Evolutionary conservation across 108 stramenopile genomes (phyloP), one percentile per base, ranked within the genome.

Genomic region (Cyclotella distinguenda): DNA sequence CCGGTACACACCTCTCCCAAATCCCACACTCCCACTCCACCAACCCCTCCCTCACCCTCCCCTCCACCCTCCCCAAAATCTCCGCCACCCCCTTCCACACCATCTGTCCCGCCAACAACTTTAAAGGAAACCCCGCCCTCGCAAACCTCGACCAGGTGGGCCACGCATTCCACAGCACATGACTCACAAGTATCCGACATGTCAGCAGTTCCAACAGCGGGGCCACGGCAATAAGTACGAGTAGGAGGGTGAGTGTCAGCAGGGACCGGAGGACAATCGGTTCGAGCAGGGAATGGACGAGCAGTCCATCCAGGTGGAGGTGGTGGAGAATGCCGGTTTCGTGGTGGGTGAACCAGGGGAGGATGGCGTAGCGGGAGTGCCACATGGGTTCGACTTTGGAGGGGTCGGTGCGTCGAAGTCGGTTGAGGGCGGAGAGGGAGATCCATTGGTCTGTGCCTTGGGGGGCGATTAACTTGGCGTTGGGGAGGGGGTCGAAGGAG

Each of bases 331-430:
- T 40, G 49, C 81, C 81, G 45, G 72, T 84, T 53, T 79, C 64
- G 6, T 85, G 84, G 21, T 72, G 50, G 30, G 65, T 45, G 70
- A 91, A 94, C 93, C 93, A 94, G 18, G 76, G 38, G 43, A 87
- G 52, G 27, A 94, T 85, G 22, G 84, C 70, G 63, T 91, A 94
- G 52, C 82, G 72, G 18, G 77, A 78, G 63, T 88, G 87, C 93
- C 93, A 94, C 87, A 94, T 89, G 26, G 87, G 84, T 67, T 94
- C 90, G 4, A 94, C 90, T 61, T 94, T 94, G 64, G 86, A 73
- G 13, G 88, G 86, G 79, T 94, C 93, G 0, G 76, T 85, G 2
- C 93, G 82, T 13, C 93, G 85, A 42, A 91, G 72, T 46, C 87
- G 82, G 72, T 91, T 94, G 53, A 94, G 57, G 15, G 88, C 75